Base-by-base conservation (phyloP, 2,329 filamentous ascomycete genomes). In the Aschersonia sp. region DNA sequence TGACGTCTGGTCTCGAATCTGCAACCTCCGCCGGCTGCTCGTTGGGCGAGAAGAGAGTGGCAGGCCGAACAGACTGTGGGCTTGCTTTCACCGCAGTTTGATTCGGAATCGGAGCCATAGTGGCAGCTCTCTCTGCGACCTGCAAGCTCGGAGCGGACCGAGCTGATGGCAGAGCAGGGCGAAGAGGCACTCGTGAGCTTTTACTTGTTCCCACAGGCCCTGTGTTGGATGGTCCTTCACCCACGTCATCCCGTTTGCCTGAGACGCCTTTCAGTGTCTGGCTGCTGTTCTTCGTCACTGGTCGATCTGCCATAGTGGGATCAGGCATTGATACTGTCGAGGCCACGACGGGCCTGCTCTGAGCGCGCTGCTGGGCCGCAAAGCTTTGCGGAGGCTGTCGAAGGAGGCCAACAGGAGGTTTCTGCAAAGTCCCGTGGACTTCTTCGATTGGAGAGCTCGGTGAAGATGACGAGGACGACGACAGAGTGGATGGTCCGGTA, bases 331-430 rank as follows among this genome's bases (percentile, higher is more conserved):
- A 47, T 12, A 55, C 45, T n/a, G 53, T 45, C 12, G 57, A 43
- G 28, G 53, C 46, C 7, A 57, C 51, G 4, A 59, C 50, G 5
- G 75, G 71, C 49, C 69, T 70, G 53, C 69, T 69, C 51, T 79
- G 77, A 30, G 77, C 75, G 53, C 79, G 66, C 54, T 83, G 79
- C 54, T 83, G 79, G 3, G 79, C 79, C 9, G 79, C 79, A 59
- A 82, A 83, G 58, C 79, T 83, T 57, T 82, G 78, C 7, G 77
- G 76, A 2, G 71, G 75, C 38, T 70, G 73, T 38, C 71, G 68
- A 29, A 79, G 59, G 4, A 78, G 61, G 4, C 68, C 69, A 0
- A 67, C 61, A 0, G 67, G 63, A 1, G 59, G 59, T 46, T 61
- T 61, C 51, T 68, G 65, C 4, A 59, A 54, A 41, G 9, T 58